These are phyloP conservation scores for Azolla pinnata DNA, from an alignment of 75 land plant genomes.

Conservation along the genomic window DNA sequence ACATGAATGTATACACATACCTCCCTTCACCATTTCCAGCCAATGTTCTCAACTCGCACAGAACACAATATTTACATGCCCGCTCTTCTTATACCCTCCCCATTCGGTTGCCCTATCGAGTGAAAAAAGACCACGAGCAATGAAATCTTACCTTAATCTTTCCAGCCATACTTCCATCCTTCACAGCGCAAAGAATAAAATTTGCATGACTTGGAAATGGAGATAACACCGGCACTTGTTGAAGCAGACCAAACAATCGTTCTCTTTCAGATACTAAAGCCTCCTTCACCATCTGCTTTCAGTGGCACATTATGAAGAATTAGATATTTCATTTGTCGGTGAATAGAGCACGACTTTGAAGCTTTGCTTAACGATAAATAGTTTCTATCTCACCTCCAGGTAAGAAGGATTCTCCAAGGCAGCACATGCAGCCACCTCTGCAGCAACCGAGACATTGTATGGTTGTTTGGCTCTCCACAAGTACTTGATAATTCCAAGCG, in stretches of 20 bases:
- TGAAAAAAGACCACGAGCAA: background rate
- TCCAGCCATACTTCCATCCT: conserved; percentile 67
- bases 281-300: conserved; percentile 69
- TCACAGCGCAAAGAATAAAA: conserved; percentile 88
- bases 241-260: conserved; percentile 59
- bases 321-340: background rate
- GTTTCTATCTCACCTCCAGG: conserved; percentile 46
- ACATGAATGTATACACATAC: no score
- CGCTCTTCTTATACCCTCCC: no score
- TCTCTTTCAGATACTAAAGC: conserved; percentile 68
- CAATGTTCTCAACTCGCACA: no score
- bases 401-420: conserved; percentile 77
- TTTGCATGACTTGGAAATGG: conserved; percentile 93
- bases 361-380: background rate
- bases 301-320: no score
- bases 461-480: conserved; percentile 99
- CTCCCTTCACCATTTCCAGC: no score
- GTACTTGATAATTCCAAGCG: conserved; percentile 71
- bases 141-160: conserved; percentile 60
- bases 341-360: background rate
- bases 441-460: conserved; percentile 96
- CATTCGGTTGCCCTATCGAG: background rate
- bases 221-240: conserved; percentile 59
- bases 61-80: no score
- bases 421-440: conserved; percentile 96